These are phyloP conservation scores for Hyaloscypha hepaticicola DNA, from an alignment of 495 filamentous ascomycete species.

Conservation along the genomic window DNA sequence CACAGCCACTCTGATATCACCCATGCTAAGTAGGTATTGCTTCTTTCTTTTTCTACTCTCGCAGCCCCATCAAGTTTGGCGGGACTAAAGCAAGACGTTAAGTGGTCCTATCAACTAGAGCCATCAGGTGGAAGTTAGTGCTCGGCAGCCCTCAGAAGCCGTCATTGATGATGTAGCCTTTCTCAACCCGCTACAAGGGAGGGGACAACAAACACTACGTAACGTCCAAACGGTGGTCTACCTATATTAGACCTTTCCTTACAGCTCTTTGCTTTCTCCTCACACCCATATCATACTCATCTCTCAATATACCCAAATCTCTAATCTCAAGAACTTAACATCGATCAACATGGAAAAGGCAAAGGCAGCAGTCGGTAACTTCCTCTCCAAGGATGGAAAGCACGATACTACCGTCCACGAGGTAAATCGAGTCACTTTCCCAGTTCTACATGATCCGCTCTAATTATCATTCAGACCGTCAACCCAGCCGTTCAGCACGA, in stretches of 20 bases:
- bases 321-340: not conserved
- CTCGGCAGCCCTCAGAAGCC: not conserved
- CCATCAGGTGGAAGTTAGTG: not conserved
- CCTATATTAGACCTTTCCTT: not conserved
- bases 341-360: slow-evolving; percentile 52
- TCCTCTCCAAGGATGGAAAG: slow-evolving; percentile 55
- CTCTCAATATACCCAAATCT: not conserved
- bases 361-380: slow-evolving; percentile 51
- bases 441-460: not conserved
- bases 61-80: not conserved
- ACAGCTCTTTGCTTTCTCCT: not conserved
- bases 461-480: slow-evolving; percentile 40
- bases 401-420: slow-evolving; percentile 63
- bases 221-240: not conserved
- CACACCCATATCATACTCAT: not conserved
- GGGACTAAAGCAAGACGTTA: not conserved
- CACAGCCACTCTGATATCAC: not conserved
- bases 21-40: not conserved
- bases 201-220: not conserved
- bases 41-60: not conserved
- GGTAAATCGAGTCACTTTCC: slow-evolving; percentile 11
- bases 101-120: not conserved
- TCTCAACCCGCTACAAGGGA: not conserved
- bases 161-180: slow-evolving; percentile 15
- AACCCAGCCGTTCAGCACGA: slow-evolving; percentile 60